Base-by-base conservation (phyloP, 2,329 filamentous ascomycete species). In the Colletotrichum cordylinicola region DNA sequence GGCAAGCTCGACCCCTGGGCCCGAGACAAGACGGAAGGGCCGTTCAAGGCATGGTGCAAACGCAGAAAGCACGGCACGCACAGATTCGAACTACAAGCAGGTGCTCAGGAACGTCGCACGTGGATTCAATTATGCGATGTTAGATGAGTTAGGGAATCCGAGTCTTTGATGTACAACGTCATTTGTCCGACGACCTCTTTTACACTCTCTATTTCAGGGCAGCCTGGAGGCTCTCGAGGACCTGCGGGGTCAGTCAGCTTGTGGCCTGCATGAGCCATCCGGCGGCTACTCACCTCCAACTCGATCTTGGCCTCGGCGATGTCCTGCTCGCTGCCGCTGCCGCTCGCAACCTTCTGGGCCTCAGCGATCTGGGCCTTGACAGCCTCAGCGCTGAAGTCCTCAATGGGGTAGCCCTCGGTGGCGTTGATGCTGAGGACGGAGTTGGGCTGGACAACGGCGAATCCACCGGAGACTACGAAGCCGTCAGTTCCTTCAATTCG, bases 291-390 rank as follows among this genome's bases (percentile, higher is more conserved):
- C 88, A 98, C 96, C 95, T 99, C 97, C 81, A 99, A 89, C 91
- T 98, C 96, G 86, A 99, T 96, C 93, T 98, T 98, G 80, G 97
- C 97, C 93, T 99, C 97, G 79, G 96, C 96, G 88, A 98, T 95
- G 84, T 98, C 97, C 89, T 96, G 94, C 92, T 98, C 97, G 87
- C 95, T 98, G 83, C 96, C 97, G 84, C 90, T 93, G 84, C 97
- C 97, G 86, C 88, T 93, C 82, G 94, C 96, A 84, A 98, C 93
- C 93, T 98, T 98, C 89, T 98, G 95, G 80, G 96, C 96, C 90
- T 99, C 97, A 77, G 95, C 88, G 82, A 98, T 95, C 90, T 98
- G 96, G 84, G 94, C 92, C 84, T 92, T 92, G 86, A 99, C 95
- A 80, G 95, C 93, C 78, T 98, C 97, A 80, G 93, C 89, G 91